Evolutionary conservation across 179 eudicot species (phyloP).

Genomic region (Vitellaria paradoxa): DNA sequence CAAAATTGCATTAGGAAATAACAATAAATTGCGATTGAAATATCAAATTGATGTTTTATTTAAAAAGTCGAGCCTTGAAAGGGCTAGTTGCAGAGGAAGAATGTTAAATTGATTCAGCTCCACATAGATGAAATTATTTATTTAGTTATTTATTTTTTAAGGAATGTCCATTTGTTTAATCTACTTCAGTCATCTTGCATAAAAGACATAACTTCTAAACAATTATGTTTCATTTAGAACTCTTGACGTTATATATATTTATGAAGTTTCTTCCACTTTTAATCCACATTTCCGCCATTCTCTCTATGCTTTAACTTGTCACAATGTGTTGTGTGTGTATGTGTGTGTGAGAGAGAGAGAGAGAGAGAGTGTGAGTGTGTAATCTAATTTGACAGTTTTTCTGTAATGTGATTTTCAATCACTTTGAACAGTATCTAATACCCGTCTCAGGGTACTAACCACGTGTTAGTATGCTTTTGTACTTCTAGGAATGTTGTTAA

Average conservation of each 20-base stretch:
- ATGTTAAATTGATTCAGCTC: neutral
- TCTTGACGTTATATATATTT: neutral
- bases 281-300: neutral
- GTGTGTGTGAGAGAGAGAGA: no score
- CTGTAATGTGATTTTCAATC: no score
- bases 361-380: no score
- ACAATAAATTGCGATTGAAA: no score
- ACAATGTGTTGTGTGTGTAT: neutral
- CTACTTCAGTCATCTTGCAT: neutral
- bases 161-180: no score
- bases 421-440: neutral
- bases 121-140: neutral
- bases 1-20: no score
- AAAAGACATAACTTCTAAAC: neutral
- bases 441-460: neutral
- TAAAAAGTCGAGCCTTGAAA: neutral
- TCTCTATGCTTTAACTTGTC: neutral
- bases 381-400: neutral
- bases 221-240: no score
- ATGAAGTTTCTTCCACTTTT: neutral
- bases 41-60: neutral
- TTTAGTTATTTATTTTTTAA: no score
- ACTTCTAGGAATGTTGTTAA: neutral
- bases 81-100: neutral
- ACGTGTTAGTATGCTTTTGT: neutral